A percentile compares a stretch with the other conserved stretches of the same genome.
Conservation (phyloP, 176 grass and related monocot species). For the Calamus simplicifolius region DNA sequence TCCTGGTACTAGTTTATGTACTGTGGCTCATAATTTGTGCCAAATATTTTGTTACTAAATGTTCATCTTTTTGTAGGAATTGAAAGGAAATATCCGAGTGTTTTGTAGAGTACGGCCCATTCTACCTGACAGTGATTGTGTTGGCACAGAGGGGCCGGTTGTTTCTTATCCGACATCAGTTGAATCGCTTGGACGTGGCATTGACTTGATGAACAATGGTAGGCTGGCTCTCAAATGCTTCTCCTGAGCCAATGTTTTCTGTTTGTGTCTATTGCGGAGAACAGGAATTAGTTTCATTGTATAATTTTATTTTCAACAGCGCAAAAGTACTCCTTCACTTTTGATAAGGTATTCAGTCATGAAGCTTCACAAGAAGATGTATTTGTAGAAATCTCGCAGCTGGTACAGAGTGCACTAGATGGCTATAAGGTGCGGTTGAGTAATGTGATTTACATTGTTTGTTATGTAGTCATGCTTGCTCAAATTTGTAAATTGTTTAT, state of each 20-base stretch:
- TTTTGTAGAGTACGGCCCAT: conserved; percentile 89
- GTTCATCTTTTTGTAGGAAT: conserved; percentile 47
- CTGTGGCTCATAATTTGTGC: background rate
- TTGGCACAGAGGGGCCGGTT: conserved; percentile 26
- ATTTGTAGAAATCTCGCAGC: conserved; percentile 87
- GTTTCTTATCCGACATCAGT: conserved; percentile 76
- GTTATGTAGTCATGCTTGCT: too few relatives aligned
- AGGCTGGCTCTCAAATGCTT: background rate
- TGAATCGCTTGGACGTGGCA: conserved; percentile 55
- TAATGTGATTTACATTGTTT: too few relatives aligned
- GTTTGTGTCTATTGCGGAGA: too few relatives aligned
- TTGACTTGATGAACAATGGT: conserved; percentile 72
- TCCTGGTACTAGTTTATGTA: conserved; percentile 41
- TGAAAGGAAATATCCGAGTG: conserved; percentile 95
- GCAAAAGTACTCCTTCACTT: conserved; percentile 72
- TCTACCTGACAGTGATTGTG: conserved; percentile 38
- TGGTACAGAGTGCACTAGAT: conserved; percentile 92
- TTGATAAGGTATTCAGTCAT: conserved; percentile 84
- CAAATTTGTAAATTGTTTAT: too few relatives aligned
- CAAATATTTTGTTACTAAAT: background rate
- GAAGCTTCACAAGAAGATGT: conserved; percentile 80
- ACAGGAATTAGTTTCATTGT: background rate
- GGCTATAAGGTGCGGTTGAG: conserved; percentile 66
- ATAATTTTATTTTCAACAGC: conserved; percentile 35
- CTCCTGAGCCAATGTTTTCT: too few relatives aligned